phyloP scores from a whole-genome alignment of 306 rosid genomes.

The Glycine tomentella region DNA sequence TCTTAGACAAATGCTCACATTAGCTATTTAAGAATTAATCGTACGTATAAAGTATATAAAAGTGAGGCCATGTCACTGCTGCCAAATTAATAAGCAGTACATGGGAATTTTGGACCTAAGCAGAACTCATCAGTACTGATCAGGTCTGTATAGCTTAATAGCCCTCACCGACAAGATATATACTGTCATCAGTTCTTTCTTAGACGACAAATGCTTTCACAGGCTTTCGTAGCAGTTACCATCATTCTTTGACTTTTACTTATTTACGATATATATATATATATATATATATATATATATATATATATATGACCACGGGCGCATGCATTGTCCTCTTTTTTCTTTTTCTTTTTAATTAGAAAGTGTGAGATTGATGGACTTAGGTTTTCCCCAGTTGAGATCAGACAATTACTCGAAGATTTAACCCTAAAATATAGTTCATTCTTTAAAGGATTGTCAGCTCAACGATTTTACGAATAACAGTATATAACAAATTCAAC shows the following conservation, averaged over 20 bases:
- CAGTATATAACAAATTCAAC: not conserved
- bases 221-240: not conserved
- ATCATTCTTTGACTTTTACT: slow-evolving; percentile 7
- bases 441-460: not conserved
- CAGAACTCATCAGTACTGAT: not conserved
- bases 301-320: not conserved
- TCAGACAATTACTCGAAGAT: not conserved
- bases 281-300: not conserved
- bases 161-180: slow-evolving; percentile 34
- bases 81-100: slow-evolving; percentile 20
- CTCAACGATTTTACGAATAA: too few relatives aligned
- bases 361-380: too few relatives aligned
- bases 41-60: not conserved
- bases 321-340: not conserved
- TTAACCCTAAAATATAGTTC: not conserved
- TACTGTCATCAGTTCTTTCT: slow-evolving; percentile 6
- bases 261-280: not conserved
- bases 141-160: not conserved
- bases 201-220: slow-evolving; percentile 4
- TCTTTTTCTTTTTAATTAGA: not conserved
- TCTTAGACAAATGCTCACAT: not conserved
- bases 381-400: too few relatives aligned
- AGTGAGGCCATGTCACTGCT: slow-evolving; percentile 25
- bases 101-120: not conserved
- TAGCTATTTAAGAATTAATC: not conserved